Percentiles rank a stretch among this genome's conserved stretches.
phyloP scores from a whole-genome alignment of 257 asterid genomes.

The Echites panduratus region DNA sequence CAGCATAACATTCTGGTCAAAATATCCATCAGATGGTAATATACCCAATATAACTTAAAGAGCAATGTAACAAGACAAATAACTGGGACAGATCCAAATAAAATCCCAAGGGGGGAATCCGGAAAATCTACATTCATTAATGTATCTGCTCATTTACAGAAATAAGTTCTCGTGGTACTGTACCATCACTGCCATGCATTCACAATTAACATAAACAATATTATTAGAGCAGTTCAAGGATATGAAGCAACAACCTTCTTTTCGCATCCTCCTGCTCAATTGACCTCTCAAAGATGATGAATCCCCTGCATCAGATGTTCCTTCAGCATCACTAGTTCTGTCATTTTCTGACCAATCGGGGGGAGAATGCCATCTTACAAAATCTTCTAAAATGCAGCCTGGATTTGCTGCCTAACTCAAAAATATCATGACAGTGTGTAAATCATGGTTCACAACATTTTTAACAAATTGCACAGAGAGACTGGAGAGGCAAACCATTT shows the following conservation, averaged over 20 bases:
- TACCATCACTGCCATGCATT: background rate
- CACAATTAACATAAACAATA: background rate
- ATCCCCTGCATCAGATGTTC: conserved; percentile 49
- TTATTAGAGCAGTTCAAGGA: background rate
- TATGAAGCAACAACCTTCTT: conserved; percentile 58
- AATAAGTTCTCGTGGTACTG: background rate
- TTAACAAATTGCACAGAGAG: conserved; percentile 10
- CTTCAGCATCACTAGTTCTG: conserved; percentile 35
- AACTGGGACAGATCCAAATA: background rate
- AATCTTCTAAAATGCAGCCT: conserved; percentile 94
- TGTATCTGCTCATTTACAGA: background rate
- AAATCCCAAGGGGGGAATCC: background rate
- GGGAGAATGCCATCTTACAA: conserved; percentile 98
- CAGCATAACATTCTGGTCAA: background rate
- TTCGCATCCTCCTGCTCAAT: conserved; percentile 94
- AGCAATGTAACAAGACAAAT: background rate
- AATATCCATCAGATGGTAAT: background rate
- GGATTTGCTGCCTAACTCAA: conserved; percentile 95
- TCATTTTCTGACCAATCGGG: conserved; percentile 93
- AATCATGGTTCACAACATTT: conserved; percentile 18
- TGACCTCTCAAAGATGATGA: conserved; percentile 61
- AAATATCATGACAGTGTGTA: conserved; percentile 18
- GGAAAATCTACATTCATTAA: background rate
- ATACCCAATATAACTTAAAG: background rate
- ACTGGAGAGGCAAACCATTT: conserved; percentile 13